A percentile compares a stretch with the other conserved stretches of the same genome.
Evolutionary conservation across 129 eudicot species (phyloP).

Genomic region (Flaveria trinervia): DNA sequence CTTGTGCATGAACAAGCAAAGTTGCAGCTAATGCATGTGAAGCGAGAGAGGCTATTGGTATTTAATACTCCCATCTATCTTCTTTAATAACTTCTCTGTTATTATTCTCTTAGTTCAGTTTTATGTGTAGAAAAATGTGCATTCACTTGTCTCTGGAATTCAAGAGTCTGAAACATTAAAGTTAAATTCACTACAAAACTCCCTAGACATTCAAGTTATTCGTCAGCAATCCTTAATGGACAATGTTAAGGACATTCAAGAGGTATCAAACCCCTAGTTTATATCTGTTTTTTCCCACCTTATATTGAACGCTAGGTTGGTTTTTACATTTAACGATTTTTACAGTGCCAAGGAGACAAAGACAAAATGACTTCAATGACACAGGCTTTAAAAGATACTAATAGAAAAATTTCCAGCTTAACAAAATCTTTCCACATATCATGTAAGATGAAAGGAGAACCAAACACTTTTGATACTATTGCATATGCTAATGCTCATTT

Average conservation of each 20-base stretch:
- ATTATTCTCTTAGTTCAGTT: constrained; percentile 22
- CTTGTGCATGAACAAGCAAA: constrained; percentile 60
- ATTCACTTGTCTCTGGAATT: constrained; percentile 50
- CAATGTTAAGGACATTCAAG: constrained; percentile 34
- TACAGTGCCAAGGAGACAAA: constrained; percentile 42
- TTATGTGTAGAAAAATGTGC: constrained; percentile 56
- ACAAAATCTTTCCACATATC: constrained; percentile 43
- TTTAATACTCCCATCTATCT: constrained; percentile 16
- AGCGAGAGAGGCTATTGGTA: constrained; percentile 67
- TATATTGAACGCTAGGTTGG: constrained; percentile 6
- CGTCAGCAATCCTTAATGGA: constrained; percentile 18
- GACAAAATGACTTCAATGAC: constrained; percentile 44
- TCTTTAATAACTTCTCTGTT: neutral
- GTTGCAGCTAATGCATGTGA: constrained; percentile 57
- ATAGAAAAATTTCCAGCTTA: constrained; percentile 42
- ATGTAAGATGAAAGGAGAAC: constrained; percentile 48
- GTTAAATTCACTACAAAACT: constrained; percentile 28
- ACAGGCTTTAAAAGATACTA: constrained; percentile 41
- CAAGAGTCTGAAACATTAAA: constrained; percentile 56
- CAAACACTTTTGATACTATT: constrained; percentile 40
- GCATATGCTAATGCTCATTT: constrained; percentile 46
- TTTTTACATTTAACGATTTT: constrained; percentile 13
- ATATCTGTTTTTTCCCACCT: neutral
- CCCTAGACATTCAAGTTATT: constrained; percentile 28
- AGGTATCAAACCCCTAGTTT: constrained; percentile 43